Evolutionary conservation across 23 red algal genomes (phyloP), one percentile per base, ranked within the genome.

Genomic region (Agarophyton chilense): DNA sequence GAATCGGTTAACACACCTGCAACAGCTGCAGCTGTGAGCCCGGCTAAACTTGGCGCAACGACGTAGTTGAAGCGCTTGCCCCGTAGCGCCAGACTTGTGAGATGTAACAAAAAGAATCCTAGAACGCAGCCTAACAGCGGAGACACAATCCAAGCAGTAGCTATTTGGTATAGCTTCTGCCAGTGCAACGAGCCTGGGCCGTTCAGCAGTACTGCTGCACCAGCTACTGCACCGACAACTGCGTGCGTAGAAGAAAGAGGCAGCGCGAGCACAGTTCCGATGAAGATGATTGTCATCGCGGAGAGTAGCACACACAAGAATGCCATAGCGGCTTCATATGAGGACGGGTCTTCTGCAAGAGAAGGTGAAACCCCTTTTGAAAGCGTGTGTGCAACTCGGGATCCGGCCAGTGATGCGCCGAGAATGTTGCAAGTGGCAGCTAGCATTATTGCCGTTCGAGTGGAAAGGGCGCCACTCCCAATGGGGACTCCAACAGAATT

Each of bases 401-500:
- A 88, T n/a, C 92, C 92, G 40, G 81, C 81, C 1, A 95, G 74
- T 12, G 88, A 79, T 39, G 92, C 92, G 21, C 92, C 92, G n/a
- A 87, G 45, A 47, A 95, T 82, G 33, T 95, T 87, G 52, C 85
- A 90, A 16, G 84, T 22, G 12, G 92, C 92, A 47, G 83, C 92
- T 18, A 95, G 78, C 25, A 87, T 39, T 7, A 95, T 86, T 13
- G 92, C 92, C 39, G 56, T 90, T 26, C 52, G 52, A 14, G 81
- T 26, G 22, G 92, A 83, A 1, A 95, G 83, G 33, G 92, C 92
- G 36, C 84, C 84, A 25, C 65, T 82, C 18, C 92, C 92, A 32
- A 95, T 78, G 44, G 92, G 81, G n/a, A 87, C 88, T 39, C 92
- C 92, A 16, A 95, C 70, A 38, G 92, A 86, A 68, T 95, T 95